Conservation (phyloP, 495 filamentous ascomycete genomes). For the Penicillium argentinense region DNA sequence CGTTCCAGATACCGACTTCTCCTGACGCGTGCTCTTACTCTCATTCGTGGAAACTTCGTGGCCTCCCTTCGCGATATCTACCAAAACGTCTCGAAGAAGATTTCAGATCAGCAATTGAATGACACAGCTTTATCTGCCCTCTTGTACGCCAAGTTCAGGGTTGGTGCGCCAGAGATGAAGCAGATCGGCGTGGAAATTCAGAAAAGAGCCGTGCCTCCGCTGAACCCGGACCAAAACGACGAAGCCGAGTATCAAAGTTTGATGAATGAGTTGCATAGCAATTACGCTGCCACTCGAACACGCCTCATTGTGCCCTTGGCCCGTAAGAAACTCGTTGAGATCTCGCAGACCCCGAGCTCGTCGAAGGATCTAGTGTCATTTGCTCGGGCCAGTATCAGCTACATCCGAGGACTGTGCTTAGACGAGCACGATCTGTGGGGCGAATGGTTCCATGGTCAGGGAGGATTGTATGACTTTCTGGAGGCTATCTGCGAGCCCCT, state of each 20-base stretch:
- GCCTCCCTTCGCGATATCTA: constrained; percentile 67
- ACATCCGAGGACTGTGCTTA: constrained; percentile 66
- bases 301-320: constrained; percentile 59
- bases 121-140: constrained; percentile 75
- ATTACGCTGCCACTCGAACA: constrained; percentile 58
- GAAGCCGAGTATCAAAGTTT: constrained; percentile 67
- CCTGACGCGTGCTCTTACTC: constrained; percentile 69
- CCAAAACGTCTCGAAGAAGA: constrained; percentile 66
- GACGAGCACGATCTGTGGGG: constrained; percentile 75
- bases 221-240: constrained; percentile 60
- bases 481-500: constrained; percentile 73
- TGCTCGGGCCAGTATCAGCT: constrained; percentile 67
- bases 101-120: constrained; percentile 68
- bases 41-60: constrained; percentile 87
- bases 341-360: constrained; percentile 63
- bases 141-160: constrained; percentile 75
- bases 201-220: constrained; percentile 60
- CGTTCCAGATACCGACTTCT: constrained; percentile 67
- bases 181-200: constrained; percentile 67
- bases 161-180: constrained; percentile 65
- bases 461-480: constrained; percentile 67
- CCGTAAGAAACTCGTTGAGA: constrained; percentile 63
- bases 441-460: constrained; percentile 72
- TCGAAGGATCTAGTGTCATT: constrained; percentile 68
- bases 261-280: constrained; percentile 67